Evolutionary conservation across 2,329 filamentous ascomycete genomes (phyloP), one percentile per base, ranked within the genome.

Genomic region (Colletotrichum australisinense): DNA sequence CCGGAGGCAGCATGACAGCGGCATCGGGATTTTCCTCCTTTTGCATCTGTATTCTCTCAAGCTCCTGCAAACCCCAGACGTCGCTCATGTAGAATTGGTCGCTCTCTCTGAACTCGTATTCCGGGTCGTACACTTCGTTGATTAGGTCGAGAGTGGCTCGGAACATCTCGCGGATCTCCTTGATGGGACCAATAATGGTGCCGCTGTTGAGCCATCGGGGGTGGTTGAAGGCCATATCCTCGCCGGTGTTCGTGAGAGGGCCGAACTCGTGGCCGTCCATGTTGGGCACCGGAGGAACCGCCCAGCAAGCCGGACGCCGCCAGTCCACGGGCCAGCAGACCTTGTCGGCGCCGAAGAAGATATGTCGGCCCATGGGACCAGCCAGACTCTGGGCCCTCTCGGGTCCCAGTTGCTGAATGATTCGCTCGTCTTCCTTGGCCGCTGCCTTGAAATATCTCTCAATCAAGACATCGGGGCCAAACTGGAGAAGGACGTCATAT

Each of bases 401-500:
- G 63, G 82, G 77, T 2, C 88, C 88, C 74, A 90, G 90, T 52
- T 84, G 86, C 63, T 84, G 80, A 46, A 83, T 81, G 55, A 92
- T 80, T 30, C 87, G 85, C 38, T 81, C 79, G 75, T 93, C 90
- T 32, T 87, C 88, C 63, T 85, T 84, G n/a, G 84, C 82, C 22
- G 88, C 79, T 19, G 90, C 81, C 16, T 84, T 82, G 75, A 91
- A 88, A 79, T 93, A 94, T 56, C 92, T 87, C 75, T 88, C 83
- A 30, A 94, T 86, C 75, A 93, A 82, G 24, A 93, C 84, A 55
- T 92, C 88, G 3, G 90, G 87, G 0, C 91, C 90, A 2, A 93
- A 83, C 79, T 94, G 92, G 72, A 93, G 90, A 82, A 91, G 90
- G 1, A 90, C 85, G 72, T 93, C 90, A 78, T 90, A 87, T 1